phyloP scores from a whole-genome alignment of 495 filamentous ascomycete genomes.

The Hyaloscypha variabilis region DNA sequence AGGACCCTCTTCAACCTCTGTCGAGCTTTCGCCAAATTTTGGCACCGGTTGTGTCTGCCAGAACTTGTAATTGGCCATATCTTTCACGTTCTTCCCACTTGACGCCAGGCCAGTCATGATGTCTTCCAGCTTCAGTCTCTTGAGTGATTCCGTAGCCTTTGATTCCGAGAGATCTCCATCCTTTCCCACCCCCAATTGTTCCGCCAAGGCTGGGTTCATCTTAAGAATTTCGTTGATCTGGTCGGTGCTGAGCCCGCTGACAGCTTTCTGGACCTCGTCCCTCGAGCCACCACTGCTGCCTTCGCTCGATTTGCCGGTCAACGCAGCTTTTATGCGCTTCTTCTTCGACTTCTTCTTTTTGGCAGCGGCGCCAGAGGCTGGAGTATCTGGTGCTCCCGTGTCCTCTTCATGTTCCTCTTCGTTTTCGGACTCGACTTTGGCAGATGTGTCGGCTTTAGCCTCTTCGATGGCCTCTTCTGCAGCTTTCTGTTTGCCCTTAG shows the following conservation, averaged over 20 bases:
- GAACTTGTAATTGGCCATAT: conserved; percentile 97
- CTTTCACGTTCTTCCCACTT: conserved; percentile 85
- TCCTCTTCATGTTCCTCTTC: conserved; percentile 45
- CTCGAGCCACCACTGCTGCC: conserved; percentile 22
- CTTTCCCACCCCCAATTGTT: conserved; percentile 46
- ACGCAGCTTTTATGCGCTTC: conserved; percentile 49
- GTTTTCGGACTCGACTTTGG: conserved; percentile 35
- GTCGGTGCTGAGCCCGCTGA: conserved; percentile 46
- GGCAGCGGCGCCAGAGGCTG: conserved; percentile 26
- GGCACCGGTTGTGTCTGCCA: conserved; percentile 97
- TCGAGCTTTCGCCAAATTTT: conserved; percentile 64
- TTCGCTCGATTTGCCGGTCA: conserved; percentile 21
- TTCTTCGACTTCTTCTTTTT: conserved; percentile 58
- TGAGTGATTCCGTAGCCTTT: conserved; percentile 58
- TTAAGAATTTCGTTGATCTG: conserved; percentile 58
- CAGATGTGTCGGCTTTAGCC: conserved; percentile 20
- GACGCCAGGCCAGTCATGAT: conserved; percentile 77
- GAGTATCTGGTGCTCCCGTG: conserved; percentile 30
- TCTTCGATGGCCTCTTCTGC: conserved; percentile 33
- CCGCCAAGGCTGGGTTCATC: conserved; percentile 63
- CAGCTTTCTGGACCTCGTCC: conserved; percentile 44
- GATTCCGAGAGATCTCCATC: conserved; percentile 39
- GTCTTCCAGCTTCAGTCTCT: conserved; percentile 71
- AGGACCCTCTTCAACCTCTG: conserved; percentile 54
- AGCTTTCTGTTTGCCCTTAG: conserved; percentile 27